Evolutionary conservation across 129 eudicot species (phyloP), one percentile per base, ranked within the genome.

Genomic region (Oenanthe sinensis): DNA sequence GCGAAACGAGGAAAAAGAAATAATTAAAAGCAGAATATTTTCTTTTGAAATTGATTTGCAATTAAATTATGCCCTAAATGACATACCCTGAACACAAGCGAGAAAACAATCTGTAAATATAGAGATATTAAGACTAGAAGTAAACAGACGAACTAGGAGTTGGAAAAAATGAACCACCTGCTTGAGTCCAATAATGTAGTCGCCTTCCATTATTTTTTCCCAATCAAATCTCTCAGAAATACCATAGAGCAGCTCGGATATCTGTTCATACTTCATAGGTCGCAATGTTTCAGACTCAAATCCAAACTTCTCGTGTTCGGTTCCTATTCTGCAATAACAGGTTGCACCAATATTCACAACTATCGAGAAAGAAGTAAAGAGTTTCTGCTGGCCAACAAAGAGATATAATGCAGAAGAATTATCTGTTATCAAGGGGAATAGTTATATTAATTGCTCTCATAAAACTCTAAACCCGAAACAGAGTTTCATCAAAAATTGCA

Each of bases 241-340:
- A 81, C 95, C 92, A 84, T 96, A 79, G 20, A 96, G 93, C 80
- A 96, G 85, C 84, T 92, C 87, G 13, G 97, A 88, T 80, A 96
- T 96, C 82, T 96, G 99, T 67, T 86, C 95, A 81, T 96, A 92
- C 46, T 87, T 88, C 95, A 96, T 89, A 50, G 99, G 99, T 24
- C 84, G 87, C 82, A 96, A 82, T 0, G 99, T 92, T 33, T 78
- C 91, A 78, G 87, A 82, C 81, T 92, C 97, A 82, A 96, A 96
- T 50, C 99, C 99, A 42, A 96, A 96, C 83, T 96, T 96, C 70
- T 96, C 99, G 80, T 96, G 99, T 83, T 96, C 99, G 79, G 99
- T 96, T 43, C 99, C 99, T 87, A 96, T 92, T 81, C 99, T 96
- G 97, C 46, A 80, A 82, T 76, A 84, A 58, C 74, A 85, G 81